phyloP scores from a whole-genome alignment of 2,329 filamentous ascomycete species.

The Talaromyces sp. region DNA sequence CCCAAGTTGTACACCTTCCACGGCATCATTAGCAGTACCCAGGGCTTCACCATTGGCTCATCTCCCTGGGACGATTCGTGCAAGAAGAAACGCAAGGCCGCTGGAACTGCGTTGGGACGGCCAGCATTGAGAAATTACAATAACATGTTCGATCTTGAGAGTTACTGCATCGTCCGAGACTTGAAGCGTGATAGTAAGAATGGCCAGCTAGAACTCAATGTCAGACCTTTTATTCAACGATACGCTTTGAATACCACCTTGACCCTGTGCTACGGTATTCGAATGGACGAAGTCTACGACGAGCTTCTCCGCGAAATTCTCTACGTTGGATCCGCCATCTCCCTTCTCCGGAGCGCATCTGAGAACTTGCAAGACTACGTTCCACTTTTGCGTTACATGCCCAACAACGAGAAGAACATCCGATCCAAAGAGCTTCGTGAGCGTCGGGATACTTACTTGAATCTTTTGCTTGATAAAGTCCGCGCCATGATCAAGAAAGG shows the following conservation, averaged over 20 bases:
- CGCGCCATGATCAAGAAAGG: constrained; percentile 56
- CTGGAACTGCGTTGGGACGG: constrained; percentile 68
- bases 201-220: constrained; percentile 61
- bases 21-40: constrained; percentile 66
- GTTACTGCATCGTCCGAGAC: constrained; percentile 64
- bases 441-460: constrained; percentile 63
- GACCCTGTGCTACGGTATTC: constrained; percentile 71
- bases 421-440: constrained; percentile 60
- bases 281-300: constrained; percentile 65
- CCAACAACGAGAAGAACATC: constrained; percentile 54
- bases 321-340: constrained; percentile 69
- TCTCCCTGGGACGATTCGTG: constrained; percentile 75
- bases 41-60: constrained; percentile 74
- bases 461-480: constrained; percentile 52
- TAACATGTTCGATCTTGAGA: constrained; percentile 72
- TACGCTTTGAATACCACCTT: constrained; percentile 70
- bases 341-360: constrained; percentile 69
- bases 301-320: constrained; percentile 69
- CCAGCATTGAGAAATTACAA: constrained; percentile 69
- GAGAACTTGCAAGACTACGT: constrained; percentile 81
- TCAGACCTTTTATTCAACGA: constrained; percentile 65
- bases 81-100: constrained; percentile 68
- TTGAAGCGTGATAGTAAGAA: constrained; percentile 56
- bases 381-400: constrained; percentile 61
- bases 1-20: constrained; percentile 75